Percentiles rank a stretch among this genome's conserved stretches.
phyloP scores from a whole-genome alignment of 2,329 filamentous ascomycete genomes.

The Trichoderma hamatum region DNA sequence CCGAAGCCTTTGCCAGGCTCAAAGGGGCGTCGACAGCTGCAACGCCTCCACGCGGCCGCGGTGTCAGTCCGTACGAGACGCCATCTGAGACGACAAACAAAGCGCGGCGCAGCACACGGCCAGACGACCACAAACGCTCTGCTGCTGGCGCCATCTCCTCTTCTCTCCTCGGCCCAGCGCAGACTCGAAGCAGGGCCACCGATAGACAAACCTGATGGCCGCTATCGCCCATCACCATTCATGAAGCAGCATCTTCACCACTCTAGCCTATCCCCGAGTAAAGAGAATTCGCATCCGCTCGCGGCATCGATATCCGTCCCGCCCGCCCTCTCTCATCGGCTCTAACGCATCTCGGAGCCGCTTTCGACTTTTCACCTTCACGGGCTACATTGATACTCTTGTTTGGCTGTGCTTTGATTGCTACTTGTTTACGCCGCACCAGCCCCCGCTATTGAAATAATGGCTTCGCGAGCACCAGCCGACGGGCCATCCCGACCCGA shows the following conservation, averaged over 20 bases:
- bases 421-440: not conserved
- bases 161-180: not conserved
- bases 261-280: not conserved
- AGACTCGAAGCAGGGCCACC: not conserved
- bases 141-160: not conserved
- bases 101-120: slow-evolving; percentile 8
- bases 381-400: not conserved
- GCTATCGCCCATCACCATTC: not conserved
- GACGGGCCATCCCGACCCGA: slow-evolving; percentile 54
- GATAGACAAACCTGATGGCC: slow-evolving; percentile 10
- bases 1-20: slow-evolving; percentile 6
- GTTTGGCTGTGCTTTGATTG: not conserved
- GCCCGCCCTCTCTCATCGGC: not conserved
- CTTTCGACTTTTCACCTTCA: not conserved
- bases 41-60: not conserved
- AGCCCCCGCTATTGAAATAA: not conserved
- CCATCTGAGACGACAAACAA: slow-evolving; percentile 4
- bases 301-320: slow-evolving; percentile 1
- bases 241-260: slow-evolving; percentile 14
- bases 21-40: slow-evolving; percentile 15
- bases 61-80: not conserved
- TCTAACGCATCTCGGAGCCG: not conserved
- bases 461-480: slow-evolving; percentile 46
- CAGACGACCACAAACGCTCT: not conserved
- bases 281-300: not conserved